phyloP scores from a whole-genome alignment of 768 basidiomycete genomes.

The Strobilomyces dryophilus region DNA sequence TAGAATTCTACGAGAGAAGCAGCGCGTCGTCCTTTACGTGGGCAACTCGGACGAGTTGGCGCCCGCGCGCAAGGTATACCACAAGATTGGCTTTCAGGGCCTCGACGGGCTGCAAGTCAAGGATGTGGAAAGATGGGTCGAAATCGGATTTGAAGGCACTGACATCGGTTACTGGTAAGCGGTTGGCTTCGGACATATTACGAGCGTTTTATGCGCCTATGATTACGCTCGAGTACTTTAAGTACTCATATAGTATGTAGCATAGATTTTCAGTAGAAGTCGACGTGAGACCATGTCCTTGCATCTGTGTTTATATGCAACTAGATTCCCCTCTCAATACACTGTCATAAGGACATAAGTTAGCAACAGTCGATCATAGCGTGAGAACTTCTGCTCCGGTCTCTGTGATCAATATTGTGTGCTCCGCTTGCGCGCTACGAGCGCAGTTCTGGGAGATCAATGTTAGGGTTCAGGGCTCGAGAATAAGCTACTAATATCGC shows the following conservation, averaged over 20 bases:
- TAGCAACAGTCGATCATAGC: conserved; percentile 15
- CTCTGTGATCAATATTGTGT: conserved; percentile 83
- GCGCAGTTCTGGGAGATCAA: conserved; percentile 59
- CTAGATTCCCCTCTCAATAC: neutral
- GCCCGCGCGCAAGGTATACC: conserved; percentile 20
- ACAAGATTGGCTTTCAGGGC: conserved; percentile 22
- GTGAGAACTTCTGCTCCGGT: conserved; percentile 78
- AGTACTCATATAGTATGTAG: conserved; percentile 9
- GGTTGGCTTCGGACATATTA: neutral
- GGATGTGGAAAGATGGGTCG: conserved; percentile 19
- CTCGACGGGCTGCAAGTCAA: conserved; percentile 1
- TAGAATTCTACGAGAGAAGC: conserved; percentile 36
- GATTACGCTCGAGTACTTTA: neutral
- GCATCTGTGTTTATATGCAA: neutral
- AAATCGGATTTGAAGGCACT: conserved; percentile 16
- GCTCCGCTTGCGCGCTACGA: conserved; percentile 81
- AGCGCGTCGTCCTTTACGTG: conserved; percentile 52
- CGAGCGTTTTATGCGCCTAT: neutral
- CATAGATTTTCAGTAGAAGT: conserved; percentile 6
- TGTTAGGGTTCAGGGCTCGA: neutral
- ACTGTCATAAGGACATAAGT: neutral
- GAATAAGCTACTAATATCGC: conserved; percentile 11
- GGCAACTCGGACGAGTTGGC: conserved; percentile 30
- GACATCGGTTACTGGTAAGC: conserved; percentile 16
- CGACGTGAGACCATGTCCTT: neutral